phyloP scores from a whole-genome alignment of 495 filamentous ascomycete genomes.

The Hypoxylon intermedium region DNA sequence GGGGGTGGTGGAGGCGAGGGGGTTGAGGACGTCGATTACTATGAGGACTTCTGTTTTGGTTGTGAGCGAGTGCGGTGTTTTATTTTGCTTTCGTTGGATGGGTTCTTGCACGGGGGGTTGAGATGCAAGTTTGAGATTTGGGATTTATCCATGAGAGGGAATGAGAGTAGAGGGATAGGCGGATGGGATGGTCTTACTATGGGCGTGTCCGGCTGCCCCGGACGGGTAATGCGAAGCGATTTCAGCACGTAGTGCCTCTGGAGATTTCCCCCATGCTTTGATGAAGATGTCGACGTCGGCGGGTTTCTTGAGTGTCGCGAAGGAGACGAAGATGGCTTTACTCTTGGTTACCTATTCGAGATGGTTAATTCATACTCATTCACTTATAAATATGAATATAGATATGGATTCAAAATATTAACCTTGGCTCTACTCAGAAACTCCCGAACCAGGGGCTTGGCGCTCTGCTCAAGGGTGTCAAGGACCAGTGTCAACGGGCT shows the following conservation, averaged over 20 bases:
- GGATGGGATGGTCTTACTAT: constrained; percentile 42
- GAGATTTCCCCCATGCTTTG: constrained; percentile 63
- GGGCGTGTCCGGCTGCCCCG: constrained; percentile 29
- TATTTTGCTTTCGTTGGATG: too few relatives aligned
- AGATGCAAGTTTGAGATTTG: constrained; percentile 43
- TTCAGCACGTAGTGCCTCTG: constrained; percentile 60
- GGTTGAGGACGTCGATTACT: constrained; percentile 68
- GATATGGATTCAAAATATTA: constrained; percentile 24
- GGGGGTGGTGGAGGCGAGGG: constrained; percentile 56
- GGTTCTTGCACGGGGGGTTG: too few relatives aligned
- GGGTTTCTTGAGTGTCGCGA: constrained; percentile 68
- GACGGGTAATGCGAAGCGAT: constrained; percentile 62
- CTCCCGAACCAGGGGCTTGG: constrained; percentile 71
- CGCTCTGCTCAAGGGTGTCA: constrained; percentile 85
- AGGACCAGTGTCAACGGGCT: constrained; percentile 87
- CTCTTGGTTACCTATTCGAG: constrained; percentile 51
- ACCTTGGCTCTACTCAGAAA: constrained; percentile 80
- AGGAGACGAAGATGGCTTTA: constrained; percentile 79
- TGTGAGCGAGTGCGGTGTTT: too few relatives aligned
- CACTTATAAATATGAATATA: neutral
- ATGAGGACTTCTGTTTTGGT: constrained; percentile 61
- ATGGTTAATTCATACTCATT: constrained; percentile 16
- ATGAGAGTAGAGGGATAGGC: neutral
- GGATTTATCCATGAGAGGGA: constrained; percentile 38
- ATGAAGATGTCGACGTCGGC: constrained; percentile 68